Evolutionary conservation across 495 filamentous ascomycete genomes (phyloP).

Genomic region (Penicillium verhagenii): DNA sequence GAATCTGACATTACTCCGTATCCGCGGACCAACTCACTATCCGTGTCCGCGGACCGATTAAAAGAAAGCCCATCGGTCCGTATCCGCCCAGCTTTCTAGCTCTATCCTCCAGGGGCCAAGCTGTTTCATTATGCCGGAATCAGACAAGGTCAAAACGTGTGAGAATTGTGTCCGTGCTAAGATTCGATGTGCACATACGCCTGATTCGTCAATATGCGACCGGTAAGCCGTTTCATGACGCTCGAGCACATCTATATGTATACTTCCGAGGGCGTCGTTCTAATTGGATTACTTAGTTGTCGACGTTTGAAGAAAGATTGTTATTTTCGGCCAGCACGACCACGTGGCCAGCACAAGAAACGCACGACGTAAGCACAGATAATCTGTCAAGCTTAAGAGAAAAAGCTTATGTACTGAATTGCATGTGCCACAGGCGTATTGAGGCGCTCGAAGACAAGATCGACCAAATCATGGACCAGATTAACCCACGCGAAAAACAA

Average conservation of each 20-base stretch:
- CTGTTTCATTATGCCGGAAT: background rate
- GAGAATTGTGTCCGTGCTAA: slow-evolving; percentile 20
- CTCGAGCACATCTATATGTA: too few relatives aligned
- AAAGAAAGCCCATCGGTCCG: background rate
- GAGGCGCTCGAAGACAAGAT: slow-evolving; percentile 19
- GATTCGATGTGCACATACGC: slow-evolving; percentile 15
- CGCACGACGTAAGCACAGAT: slow-evolving; percentile 10
- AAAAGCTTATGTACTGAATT: too few relatives aligned
- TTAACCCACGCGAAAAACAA: background rate
- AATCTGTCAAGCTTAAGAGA: slow-evolving; percentile 1
- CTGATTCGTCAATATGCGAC: slow-evolving; percentile 11
- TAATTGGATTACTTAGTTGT: slow-evolving; percentile 13
- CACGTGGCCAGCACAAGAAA: slow-evolving; percentile 14
- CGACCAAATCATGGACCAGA: slow-evolving; percentile 16
- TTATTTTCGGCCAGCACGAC: slow-evolving; percentile 17
- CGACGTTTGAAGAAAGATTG: slow-evolving; percentile 20
- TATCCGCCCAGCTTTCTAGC: too few relatives aligned
- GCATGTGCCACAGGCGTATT: slow-evolving; percentile 17
- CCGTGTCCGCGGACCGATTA: slow-evolving; percentile 2
- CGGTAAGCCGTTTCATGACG: slow-evolving; percentile 11
- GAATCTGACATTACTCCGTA: slow-evolving; percentile 4
- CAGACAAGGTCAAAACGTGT: slow-evolving; percentile 12
- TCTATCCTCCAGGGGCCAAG: too few relatives aligned
- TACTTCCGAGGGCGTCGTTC: too few relatives aligned
- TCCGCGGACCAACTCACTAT: slow-evolving; percentile 9